Conservation (phyloP, 148 eudicot species). For the Euryodendron excelsum region DNA sequence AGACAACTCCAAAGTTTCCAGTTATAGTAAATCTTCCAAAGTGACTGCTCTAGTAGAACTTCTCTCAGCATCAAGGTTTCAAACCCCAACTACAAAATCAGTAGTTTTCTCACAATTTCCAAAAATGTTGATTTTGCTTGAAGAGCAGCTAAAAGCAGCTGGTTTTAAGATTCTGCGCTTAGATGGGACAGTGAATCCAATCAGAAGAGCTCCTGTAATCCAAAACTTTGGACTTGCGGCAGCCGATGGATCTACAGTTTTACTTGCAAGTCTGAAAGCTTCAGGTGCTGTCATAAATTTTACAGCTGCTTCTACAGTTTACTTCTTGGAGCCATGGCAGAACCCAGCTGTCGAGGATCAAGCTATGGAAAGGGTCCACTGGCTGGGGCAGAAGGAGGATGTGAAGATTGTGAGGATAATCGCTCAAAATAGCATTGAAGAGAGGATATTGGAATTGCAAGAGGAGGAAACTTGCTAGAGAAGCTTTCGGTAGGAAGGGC, state of each 20-base stretch:
- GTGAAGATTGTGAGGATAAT: conserved; percentile 82
- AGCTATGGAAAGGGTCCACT: conserved; percentile 94
- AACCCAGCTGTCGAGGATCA: conserved; percentile 97
- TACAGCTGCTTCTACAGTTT: conserved; percentile 76
- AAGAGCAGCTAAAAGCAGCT: conserved; percentile 66
- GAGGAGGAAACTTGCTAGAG: conserved; percentile 65
- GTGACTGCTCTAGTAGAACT: conserved; percentile 63
- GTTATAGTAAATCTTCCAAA: conserved; percentile 55
- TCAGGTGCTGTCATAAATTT: conserved; percentile 86
- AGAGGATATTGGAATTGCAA: conserved; percentile 77
- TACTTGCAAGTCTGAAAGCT: conserved; percentile 91
- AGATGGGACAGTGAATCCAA: conserved; percentile 90
- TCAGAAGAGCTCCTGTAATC: conserved; percentile 60
- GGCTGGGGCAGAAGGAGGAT: conserved; percentile 84
- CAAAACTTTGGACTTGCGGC: conserved; percentile 48
- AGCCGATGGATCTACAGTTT: conserved; percentile 60
- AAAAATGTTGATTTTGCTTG: conserved; percentile 77
- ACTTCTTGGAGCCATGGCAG: conserved; percentile 96
- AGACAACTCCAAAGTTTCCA: conserved; percentile 15
- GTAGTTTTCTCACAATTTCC: conserved; percentile 86
- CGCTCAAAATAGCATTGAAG: conserved; percentile 80
- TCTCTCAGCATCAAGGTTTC: conserved; percentile 47
- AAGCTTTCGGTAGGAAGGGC: conserved; percentile 66
- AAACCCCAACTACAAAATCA: conserved; percentile 52
- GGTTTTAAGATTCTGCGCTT: conserved; percentile 73